Evolutionary conservation across 225 moss, liverwort and hornwort genomes (phyloP).

Genomic region (Climacium dendroides): DNA sequence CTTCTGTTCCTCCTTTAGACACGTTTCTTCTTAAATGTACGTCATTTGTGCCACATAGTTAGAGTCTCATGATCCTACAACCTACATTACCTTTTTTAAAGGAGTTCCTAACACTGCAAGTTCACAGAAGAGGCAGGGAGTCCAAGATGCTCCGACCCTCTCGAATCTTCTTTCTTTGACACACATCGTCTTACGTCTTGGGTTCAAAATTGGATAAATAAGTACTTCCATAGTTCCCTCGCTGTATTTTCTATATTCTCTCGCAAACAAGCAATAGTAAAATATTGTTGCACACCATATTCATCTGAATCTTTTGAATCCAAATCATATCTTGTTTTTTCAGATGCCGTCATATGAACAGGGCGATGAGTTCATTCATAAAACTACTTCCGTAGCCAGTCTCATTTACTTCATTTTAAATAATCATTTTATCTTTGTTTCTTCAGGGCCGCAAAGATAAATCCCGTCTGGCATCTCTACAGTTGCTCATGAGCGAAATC

Average conservation of each 20-base stretch:
- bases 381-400: background rate
- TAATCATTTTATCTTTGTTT: background rate
- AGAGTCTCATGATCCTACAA: background rate
- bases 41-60: background rate
- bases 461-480: conserved; percentile 62
- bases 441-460: conserved; percentile 90
- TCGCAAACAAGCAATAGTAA: background rate
- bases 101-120: background rate
- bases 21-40: background rate
- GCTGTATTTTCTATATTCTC: background rate
- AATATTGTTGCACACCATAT: background rate
- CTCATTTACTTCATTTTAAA: background rate
- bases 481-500: conserved; percentile 38
- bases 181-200: no score
- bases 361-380: background rate
- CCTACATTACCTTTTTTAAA: background rate
- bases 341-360: background rate
- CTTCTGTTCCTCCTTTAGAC: background rate
- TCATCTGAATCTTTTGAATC: background rate
- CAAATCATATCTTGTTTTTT: background rate
- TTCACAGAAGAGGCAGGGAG: background rate
- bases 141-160: background rate
- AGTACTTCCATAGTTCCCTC: background rate
- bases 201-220: background rate
- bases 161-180: background rate